Percentiles rank a stretch among this genome's conserved stretches.
Evolutionary conservation across 2,329 filamentous ascomycete genomes (phyloP).

Genomic region (Escovopsis weberi): DNA sequence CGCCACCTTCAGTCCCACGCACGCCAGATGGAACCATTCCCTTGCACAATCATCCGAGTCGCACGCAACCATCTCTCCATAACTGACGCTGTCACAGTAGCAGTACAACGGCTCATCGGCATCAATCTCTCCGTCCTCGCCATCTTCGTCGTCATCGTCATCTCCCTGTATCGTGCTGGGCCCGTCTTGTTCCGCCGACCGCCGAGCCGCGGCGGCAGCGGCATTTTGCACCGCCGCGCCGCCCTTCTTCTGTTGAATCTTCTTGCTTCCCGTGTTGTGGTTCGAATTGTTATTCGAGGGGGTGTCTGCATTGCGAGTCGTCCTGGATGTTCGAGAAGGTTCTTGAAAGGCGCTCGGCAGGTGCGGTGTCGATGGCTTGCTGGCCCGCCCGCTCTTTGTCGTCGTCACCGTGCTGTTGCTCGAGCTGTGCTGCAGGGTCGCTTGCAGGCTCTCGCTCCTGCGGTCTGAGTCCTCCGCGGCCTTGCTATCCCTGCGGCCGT

Average conservation of each 20-base stretch:
- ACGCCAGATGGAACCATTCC: constrained; percentile 77
- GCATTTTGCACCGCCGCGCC: constrained; percentile 18
- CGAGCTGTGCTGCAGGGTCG: constrained; percentile 20
- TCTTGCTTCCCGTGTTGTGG: constrained; percentile 23
- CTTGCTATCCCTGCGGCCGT: constrained; percentile 30
- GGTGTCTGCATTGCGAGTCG: constrained; percentile 32
- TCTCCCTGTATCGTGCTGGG: constrained; percentile 25
- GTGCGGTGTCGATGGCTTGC: constrained; percentile 52
- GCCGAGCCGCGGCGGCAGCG: constrained; percentile 17
- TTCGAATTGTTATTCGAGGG: constrained; percentile 8
- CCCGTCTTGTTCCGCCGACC: constrained; percentile 25
- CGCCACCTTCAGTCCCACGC: constrained; percentile 64
- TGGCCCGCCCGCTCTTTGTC: constrained; percentile 51
- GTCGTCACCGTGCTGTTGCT: constrained; percentile 34
- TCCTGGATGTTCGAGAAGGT: constrained; percentile 30
- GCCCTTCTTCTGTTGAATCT: constrained; percentile 35
- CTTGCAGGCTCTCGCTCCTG: constrained; percentile 31
- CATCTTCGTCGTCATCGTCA: constrained; percentile 21
- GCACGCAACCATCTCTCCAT: constrained; percentile 74
- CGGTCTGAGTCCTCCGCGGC: constrained; percentile 19
- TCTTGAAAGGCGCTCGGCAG: constrained; percentile 42
- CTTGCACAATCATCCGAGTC: constrained; percentile 57
- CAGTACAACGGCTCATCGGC: constrained; percentile 63
- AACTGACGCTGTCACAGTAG: constrained; percentile 67
- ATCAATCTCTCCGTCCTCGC: constrained; percentile 44